These are phyloP conservation scores for Cercospora citrullina DNA, from an alignment of 2,329 filamentous ascomycete species.

Conservation along the genomic window DNA sequence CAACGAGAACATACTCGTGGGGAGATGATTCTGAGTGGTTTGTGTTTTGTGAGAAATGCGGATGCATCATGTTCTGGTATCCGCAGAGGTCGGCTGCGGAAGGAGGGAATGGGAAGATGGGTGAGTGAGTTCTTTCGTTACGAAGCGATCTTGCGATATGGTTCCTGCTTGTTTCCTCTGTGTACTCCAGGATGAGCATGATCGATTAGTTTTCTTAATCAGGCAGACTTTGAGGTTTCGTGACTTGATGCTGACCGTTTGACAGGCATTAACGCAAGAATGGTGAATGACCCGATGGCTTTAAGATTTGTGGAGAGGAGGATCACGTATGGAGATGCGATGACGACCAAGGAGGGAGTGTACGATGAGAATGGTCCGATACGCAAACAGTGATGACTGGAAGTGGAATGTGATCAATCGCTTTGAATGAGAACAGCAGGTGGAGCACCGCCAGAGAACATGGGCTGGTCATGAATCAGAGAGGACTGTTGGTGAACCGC, in stretches of 20 bases:
- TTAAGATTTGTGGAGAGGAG: constrained; percentile 8
- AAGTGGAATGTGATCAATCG: neutral
- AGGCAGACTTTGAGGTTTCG: no score
- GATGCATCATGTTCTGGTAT: constrained; percentile 13
- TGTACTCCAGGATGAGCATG: no score
- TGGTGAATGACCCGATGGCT: constrained; percentile 2
- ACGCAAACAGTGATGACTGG: neutral
- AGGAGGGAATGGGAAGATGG: constrained; percentile 2
- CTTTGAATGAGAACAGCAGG: neutral
- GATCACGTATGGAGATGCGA: constrained; percentile 4
- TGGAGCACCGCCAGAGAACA: neutral
- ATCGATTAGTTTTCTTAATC: neutral
- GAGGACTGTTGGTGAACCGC: no score
- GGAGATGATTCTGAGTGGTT: neutral
- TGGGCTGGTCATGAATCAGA: no score
- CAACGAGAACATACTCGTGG: neutral
- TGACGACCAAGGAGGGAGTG: neutral
- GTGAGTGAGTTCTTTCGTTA: neutral
- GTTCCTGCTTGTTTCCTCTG: no score
- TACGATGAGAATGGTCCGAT: constrained; percentile 12
- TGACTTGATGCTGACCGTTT: neutral
- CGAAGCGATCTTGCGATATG: no score
- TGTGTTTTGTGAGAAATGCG: constrained; percentile 13
- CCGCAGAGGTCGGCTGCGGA: neutral
- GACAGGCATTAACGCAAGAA: constrained; percentile 11